phyloP scores from a whole-genome alignment of 2,329 filamentous ascomycete genomes.

The Colletotrichum sp. region DNA sequence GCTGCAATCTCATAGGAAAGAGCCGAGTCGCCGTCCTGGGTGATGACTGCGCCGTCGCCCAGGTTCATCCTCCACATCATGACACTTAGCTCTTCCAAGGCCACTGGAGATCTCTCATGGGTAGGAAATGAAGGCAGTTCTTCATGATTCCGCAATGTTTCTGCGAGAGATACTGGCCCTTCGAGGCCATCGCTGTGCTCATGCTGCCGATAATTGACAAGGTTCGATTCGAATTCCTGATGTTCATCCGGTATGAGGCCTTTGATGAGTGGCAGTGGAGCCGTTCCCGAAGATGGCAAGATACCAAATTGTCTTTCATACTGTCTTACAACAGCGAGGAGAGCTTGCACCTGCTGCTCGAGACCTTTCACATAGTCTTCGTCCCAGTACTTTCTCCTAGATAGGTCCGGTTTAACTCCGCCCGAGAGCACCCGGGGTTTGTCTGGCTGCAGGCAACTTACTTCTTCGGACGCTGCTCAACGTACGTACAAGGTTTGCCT shows the following conservation, averaged over 20 bases:
- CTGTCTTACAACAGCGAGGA: not conserved
- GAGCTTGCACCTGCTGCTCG: not conserved
- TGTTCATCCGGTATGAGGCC: not conserved
- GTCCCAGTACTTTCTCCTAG: not conserved
- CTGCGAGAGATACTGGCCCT: not conserved
- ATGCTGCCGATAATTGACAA: not conserved
- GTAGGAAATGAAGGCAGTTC: not conserved
- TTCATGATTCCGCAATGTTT: not conserved
- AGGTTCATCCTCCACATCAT: not conserved
- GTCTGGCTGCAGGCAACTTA: not conserved
- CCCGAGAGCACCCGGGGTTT: not conserved
- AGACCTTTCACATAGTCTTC: not conserved
- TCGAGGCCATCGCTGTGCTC: not conserved
- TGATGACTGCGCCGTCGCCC: not conserved
- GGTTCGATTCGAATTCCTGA: not conserved
- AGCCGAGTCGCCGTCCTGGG: not conserved
- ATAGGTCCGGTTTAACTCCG: not conserved
- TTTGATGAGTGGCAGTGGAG: not conserved
- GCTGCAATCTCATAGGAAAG: not conserved
- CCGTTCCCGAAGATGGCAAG: not conserved
- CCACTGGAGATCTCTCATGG: not conserved
- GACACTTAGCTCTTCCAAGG: not conserved
- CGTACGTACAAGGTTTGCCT: not conserved
- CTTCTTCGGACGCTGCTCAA: not conserved
- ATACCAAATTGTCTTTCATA: not conserved